Evolutionary conservation across 2,329 filamentous ascomycete species (phyloP).

Genomic region (Aaosphaeria arxii): DNA sequence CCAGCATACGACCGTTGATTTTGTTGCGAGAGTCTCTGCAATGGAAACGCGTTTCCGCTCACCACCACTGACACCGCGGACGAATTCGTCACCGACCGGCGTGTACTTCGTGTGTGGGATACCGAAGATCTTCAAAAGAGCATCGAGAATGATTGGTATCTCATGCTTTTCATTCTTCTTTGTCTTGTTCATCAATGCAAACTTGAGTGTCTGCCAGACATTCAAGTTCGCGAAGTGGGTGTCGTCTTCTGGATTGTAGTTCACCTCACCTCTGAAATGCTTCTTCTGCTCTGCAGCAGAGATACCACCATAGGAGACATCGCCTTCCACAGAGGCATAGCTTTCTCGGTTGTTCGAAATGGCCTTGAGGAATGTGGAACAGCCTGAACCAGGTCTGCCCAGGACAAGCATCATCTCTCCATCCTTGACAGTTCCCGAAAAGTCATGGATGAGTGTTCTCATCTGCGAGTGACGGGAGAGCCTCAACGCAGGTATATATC

Average conservation of each 20-base stretch:
- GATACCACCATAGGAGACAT: conserved; percentile 71
- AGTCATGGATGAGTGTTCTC: conserved; percentile 61
- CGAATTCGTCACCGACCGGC: conserved; percentile 69
- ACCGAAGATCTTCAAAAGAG: conserved; percentile 73
- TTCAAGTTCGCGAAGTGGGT: conserved; percentile 71
- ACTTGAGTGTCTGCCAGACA: conserved; percentile 74
- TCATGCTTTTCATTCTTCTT: conserved; percentile 62
- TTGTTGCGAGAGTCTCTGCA: conserved; percentile 71
- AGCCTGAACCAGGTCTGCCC: conserved; percentile 71
- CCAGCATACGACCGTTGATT: conserved; percentile 70
- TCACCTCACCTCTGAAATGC: conserved; percentile 71
- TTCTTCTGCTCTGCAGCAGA: conserved; percentile 65
- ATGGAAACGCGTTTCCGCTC: conserved; percentile 80
- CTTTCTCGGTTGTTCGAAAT: conserved; percentile 67
- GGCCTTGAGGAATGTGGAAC: conserved; percentile 73
- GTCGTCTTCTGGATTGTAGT: conserved; percentile 76
- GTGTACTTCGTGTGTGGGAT: conserved; percentile 74
- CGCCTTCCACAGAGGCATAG: conserved; percentile 65
- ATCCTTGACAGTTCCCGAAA: conserved; percentile 64
- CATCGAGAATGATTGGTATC: conserved; percentile 67
- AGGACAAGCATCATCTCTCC: conserved; percentile 73
- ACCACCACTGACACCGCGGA: conserved; percentile 73
- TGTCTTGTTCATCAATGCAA: conserved; percentile 73
- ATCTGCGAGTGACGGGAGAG: conserved; percentile 49
- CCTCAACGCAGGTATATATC: conserved; percentile 52